Evolutionary conservation across 2,329 filamentous ascomycete species (phyloP).

Genomic region (Ilyonectria mors-panacis): DNA sequence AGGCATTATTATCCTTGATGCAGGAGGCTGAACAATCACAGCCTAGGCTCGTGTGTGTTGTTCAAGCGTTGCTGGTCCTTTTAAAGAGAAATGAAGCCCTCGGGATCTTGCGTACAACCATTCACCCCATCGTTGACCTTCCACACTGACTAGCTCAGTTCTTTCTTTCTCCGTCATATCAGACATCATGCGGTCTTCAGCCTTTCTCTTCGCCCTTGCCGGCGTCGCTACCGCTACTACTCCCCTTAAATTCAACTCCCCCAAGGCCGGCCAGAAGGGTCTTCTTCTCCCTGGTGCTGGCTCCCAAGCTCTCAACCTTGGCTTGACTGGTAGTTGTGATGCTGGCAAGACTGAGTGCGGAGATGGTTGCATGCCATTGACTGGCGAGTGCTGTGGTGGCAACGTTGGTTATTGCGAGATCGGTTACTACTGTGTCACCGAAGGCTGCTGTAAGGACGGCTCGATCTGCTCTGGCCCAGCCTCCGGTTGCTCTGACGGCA

Average conservation of each 20-base stretch:
- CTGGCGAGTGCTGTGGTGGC: conserved; percentile 49
- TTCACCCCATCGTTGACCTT: conserved; percentile 9
- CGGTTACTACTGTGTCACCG: conserved; percentile 48
- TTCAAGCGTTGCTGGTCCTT: conserved; percentile 12
- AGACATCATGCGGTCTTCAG: conserved; percentile 45
- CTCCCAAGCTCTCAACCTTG: conserved; percentile 39
- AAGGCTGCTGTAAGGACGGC: conserved; percentile 54
- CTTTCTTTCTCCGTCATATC: neutral
- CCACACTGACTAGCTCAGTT: neutral
- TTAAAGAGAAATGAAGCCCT: conserved; percentile 33
- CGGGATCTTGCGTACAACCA: neutral
- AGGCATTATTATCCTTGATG: conserved; percentile 13
- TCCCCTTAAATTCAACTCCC: conserved; percentile 33
- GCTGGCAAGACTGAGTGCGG: conserved; percentile 47
- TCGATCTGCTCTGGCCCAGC: conserved; percentile 50
- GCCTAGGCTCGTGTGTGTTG: conserved; percentile 1
- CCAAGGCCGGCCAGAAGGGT: conserved; percentile 33
- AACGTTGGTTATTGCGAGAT: conserved; percentile 51
- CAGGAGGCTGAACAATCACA: neutral
- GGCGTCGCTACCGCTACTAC: conserved; percentile 42
- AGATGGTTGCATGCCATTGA: conserved; percentile 50
- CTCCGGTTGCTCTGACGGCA: conserved; percentile 43
- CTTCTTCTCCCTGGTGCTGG: conserved; percentile 39
- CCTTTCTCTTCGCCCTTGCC: conserved; percentile 46
- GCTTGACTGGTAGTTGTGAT: conserved; percentile 39